Evolutionary conservation across 73 alveolate genomes (phyloP), one percentile per base, ranked within the genome.

Genomic region (Paramecium sonneborni): DNA sequence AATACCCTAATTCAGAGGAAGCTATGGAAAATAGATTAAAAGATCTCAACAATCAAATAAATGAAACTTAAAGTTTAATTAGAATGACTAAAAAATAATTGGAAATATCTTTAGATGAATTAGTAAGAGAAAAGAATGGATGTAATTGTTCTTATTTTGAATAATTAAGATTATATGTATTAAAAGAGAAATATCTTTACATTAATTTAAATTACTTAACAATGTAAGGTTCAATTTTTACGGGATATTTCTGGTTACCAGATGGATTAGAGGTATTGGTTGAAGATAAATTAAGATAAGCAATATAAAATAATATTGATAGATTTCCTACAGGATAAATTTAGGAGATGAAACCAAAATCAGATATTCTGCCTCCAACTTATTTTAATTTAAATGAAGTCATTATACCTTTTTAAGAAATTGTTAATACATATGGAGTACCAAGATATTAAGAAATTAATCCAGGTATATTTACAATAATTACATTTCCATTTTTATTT

Each of bases 401-500:
- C 82, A 97, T 99, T 9, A 87, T 76, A 57, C 96, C 99, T n/a
- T 98, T 98, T 96, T 97, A 97, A 95, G 98, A 97, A 92, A 95
- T 98, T 24, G 98, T 97, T 8, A 96, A 97, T 89, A 98, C 99
- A 11, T 98, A 98, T 93, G 99, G 99, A 20, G 92, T 97, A 28
- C 99, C 99, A 12, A 94, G 97, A 52, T 98, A 98, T 94, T 96
- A 97, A 94, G 99, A 98, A 94, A 97, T 96, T 34, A 98, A 98
- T 89, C 99, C 99, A 11, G 99, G 99, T 41, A 37, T 97, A 43
- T 98, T 98, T 86, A 93, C 99, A 10, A 92, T 96, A 26, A 97
- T 97, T 39, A 96, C 99, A 21, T 98, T 98, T 90, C 99, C 99
- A 14, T 97, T 98, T 93, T 88, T 97, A 85, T 98, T 98, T 85